phyloP scores from a whole-genome alignment of 2,329 filamentous ascomycete genomes.

The Aureobasidium uvarum region DNA sequence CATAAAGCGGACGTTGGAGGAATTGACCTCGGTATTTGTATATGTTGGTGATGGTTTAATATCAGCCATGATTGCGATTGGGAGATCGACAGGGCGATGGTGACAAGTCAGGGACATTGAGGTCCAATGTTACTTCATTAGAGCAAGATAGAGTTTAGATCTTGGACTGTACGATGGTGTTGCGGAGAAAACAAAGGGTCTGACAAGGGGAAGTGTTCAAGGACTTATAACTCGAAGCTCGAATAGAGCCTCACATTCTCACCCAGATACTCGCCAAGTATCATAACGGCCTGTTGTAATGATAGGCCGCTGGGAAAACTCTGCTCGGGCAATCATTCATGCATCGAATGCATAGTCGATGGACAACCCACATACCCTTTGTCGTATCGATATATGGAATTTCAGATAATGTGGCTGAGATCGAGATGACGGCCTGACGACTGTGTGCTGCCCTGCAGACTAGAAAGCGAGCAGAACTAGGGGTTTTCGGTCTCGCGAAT shows the following conservation, averaged over 20 bases:
- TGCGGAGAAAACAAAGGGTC: neutral
- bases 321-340: constrained; percentile 16
- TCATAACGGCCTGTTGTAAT: neutral
- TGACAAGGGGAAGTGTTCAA: neutral
- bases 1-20: constrained; percentile 20
- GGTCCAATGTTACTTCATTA: neutral
- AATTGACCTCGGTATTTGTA: neutral
- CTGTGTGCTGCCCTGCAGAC: neutral
- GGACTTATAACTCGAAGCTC: neutral
- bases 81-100: neutral
- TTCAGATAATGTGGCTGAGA: constrained; percentile 9
- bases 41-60: neutral
- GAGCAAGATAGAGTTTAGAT: constrained; percentile 3
- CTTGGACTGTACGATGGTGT: neutral
- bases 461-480: neutral
- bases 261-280: neutral
- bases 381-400: neutral
- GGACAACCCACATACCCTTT: neutral
- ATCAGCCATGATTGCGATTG: constrained; percentile 1
- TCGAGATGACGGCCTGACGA: neutral
- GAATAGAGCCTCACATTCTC: neutral
- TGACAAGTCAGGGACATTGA: constrained; percentile 16
- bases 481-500: neutral
- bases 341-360: neutral
- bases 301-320: neutral